phyloP scores from a whole-genome alignment of 805 yeast genomes.

The Barnettozyma vustinii region DNA sequence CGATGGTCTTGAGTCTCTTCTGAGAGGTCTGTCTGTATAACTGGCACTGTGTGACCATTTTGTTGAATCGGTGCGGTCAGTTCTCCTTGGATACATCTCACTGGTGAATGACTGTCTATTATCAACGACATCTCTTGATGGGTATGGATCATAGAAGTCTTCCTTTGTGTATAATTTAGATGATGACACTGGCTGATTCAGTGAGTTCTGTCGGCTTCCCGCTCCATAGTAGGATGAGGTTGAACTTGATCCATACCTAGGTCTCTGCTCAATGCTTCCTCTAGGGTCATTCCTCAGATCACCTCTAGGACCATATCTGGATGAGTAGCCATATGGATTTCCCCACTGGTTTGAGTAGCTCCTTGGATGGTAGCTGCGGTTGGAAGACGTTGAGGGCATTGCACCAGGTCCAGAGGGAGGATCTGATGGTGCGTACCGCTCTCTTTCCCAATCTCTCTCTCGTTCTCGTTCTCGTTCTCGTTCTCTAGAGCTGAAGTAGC shows the following conservation, averaged over 20 bases:
- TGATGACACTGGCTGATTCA: neutral
- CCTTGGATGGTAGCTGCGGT: slow-evolving; percentile 6
- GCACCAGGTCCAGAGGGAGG: neutral
- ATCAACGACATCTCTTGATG: neutral
- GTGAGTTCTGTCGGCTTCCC: slow-evolving; percentile 9
- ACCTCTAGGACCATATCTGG: slow-evolving; percentile 3
- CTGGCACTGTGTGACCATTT: neutral
- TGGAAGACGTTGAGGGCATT: neutral
- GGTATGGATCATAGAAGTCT: slow-evolving; percentile 6
- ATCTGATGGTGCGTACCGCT: neutral
- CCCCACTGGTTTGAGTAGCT: slow-evolving; percentile 4
- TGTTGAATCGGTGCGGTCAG: slow-evolving; percentile 1
- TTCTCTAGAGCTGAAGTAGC: slow-evolving; percentile 3
- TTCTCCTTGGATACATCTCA: slow-evolving; percentile 3
- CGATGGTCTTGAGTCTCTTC: slow-evolving; percentile 15
- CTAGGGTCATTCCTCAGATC: slow-evolving; percentile 3
- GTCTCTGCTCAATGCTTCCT: slow-evolving; percentile 1
- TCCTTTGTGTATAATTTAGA: slow-evolving; percentile 1
- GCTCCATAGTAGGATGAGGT: slow-evolving; percentile 4
- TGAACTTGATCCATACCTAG: slow-evolving; percentile 2
- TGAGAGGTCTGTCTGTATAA: slow-evolving; percentile 1
- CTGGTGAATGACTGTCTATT: neutral
- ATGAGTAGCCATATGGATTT: slow-evolving; percentile 1
- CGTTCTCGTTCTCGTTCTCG: slow-evolving; percentile 1
- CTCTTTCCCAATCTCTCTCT: slow-evolving; percentile 3